Base-by-base conservation (phyloP, 2,329 filamentous ascomycete species). In the Penicillium vulpinum region DNA sequence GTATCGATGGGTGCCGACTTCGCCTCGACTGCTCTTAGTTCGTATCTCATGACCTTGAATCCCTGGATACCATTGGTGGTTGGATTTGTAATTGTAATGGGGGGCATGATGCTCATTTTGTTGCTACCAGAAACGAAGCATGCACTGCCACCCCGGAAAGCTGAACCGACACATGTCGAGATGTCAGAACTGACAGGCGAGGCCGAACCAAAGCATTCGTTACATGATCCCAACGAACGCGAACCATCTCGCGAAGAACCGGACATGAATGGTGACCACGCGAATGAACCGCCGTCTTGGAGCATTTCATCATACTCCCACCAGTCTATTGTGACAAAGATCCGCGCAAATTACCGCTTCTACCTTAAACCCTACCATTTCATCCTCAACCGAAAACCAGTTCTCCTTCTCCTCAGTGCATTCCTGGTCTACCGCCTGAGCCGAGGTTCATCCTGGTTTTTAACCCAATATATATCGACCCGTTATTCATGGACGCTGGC, bases 401-500 rank as follows among this genome's bases (percentile, higher is more conserved):
- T 77, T 18, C 69, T 76, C 1, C 67, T 81, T 26, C 73, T 79
- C 4, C 66, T 81, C 9, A 74, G 77, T 11, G 75, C 77, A 0
- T 81, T 81, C 56, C 62, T 82, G 22, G 76, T 79, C 15, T 80
- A 78, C 61, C 73, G 78, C n/a, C 68, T 82, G 7, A 79, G 77
- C 48, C 73, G 78, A 26, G 78, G 80, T 46, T 76, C 78, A 10
- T 69, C 78, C 16, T 77, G 74, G 59, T 73, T 82, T 51, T 64
- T 82, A 15, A 72, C 81, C n/a, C 78, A 80, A 56, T 83, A 83
- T 62, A 77, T 81, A 18, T 82, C 80, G 1, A 78, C 77, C n/a
- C 72, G 80, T 24, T 83, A 81, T 54, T 63, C 67, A 24, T 82
- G 80, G 78, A 75, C 76, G 33, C 70, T 83, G 18, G 77, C 79